Evolutionary conservation across 768 basidiomycete species (phyloP), one percentile per base, ranked within the genome.

Genomic region (Paxillus rubicundulus): DNA sequence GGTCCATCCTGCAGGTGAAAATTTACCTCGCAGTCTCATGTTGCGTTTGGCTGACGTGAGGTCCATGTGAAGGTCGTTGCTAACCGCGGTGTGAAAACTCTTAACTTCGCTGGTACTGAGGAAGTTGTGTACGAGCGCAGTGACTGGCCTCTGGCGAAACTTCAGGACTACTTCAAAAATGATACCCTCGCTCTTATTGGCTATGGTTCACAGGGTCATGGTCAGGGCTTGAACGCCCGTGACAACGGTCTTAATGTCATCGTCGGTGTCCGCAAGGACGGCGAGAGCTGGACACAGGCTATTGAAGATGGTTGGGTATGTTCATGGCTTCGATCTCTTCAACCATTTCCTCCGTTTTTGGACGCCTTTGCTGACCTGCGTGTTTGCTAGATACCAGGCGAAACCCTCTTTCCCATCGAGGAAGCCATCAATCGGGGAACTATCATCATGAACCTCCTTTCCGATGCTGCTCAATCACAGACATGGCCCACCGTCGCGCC

Each of bases 111-210:
- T 49, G 95, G 94, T 63, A 86, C 87, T 54, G 82, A 93, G 68
- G 94, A 98, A 77, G 82, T 82, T 57, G 91, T 98, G 42, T 98
- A 95, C 67, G 95, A 98, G 77, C 91, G 92, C 58, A 82, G 81
- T 62, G 97, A 99, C 82, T 99, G 97, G 97, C 97, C 97, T 33
- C 77, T 96, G 56, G 85, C 92, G 56, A 98, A 92, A 77, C 86
- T 99, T 68, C 96, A 98, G 72, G 94, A 98, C 71, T 99, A 96
- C 82, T 97, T 99, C 83, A 98, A 98, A 76, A 89, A 98, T 69
- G 97, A 99, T 74, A 98, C 95, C 60, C 91, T 99, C 50, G 96
- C 96, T 57, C 85, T 99, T 74, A 98, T 98, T 63, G 97, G 97
- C 54, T 98, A 99, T 69, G 97, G 97, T 56, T 98, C 97, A 12